These are phyloP conservation scores for Suillus discolor DNA, from an alignment of 768 basidiomycete species.

Conservation along the genomic window DNA sequence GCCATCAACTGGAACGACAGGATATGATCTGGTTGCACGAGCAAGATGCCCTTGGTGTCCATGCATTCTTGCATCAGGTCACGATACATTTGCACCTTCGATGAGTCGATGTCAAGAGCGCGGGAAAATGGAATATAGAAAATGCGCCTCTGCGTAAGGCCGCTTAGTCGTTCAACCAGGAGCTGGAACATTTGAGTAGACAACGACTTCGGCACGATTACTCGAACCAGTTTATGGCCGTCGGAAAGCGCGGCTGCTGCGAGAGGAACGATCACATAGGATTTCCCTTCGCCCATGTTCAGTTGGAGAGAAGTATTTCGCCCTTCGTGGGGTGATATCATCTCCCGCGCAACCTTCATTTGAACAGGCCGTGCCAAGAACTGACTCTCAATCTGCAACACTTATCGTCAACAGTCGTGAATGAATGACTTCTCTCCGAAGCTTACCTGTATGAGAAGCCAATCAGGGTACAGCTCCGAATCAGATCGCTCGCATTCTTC, in stretches of 20 bases:
- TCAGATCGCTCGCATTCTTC: slow-evolving; percentile 10
- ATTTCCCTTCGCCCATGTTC: slow-evolving; percentile 38
- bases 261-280: slow-evolving; percentile 33
- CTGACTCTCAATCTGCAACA: slow-evolving; percentile 26
- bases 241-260: slow-evolving; percentile 23
- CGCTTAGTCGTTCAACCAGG: slow-evolving; percentile 23
- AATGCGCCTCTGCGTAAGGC: slow-evolving; percentile 29
- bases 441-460: slow-evolving; percentile 18
- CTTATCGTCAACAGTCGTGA: not conserved
- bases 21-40: slow-evolving; percentile 35
- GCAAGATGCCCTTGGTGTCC: slow-evolving; percentile 23
- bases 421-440: not conserved
- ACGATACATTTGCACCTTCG: slow-evolving; percentile 26
- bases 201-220: slow-evolving; percentile 32
- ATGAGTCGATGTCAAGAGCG: slow-evolving; percentile 16
- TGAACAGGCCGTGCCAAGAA: slow-evolving; percentile 27
- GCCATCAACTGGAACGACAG: slow-evolving; percentile 32
- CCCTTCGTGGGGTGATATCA: slow-evolving; percentile 24
- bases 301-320: slow-evolving; percentile 28
- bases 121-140: slow-evolving; percentile 32
- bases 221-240: slow-evolving; percentile 27
- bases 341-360: slow-evolving; percentile 24
- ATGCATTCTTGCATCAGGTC: slow-evolving; percentile 20
- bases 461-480: slow-evolving; percentile 3
- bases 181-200: slow-evolving; percentile 31